Conservation (phyloP, 768 basidiomycete species). For the Lentinula aciculospora region DNA sequence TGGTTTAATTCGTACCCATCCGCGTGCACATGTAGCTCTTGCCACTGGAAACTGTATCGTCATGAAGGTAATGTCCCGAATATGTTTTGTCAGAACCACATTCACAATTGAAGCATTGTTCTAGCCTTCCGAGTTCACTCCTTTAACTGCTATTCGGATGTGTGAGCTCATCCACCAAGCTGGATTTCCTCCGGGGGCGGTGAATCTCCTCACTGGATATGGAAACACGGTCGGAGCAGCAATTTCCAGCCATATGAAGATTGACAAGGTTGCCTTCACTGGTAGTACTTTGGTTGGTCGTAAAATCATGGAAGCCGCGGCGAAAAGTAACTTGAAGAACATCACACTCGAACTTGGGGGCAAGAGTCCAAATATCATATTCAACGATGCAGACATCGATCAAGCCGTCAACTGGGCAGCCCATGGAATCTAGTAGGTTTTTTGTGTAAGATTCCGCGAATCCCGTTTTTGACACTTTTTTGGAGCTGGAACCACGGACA, state of each 20-base stretch:
- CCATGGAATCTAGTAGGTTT: slow-evolving; percentile 64
- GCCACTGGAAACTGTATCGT: slow-evolving; percentile 57
- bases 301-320: slow-evolving; percentile 73
- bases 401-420: slow-evolving; percentile 70
- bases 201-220: slow-evolving; percentile 74
- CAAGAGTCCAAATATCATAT: slow-evolving; percentile 68
- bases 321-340: slow-evolving; percentile 79
- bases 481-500: slow-evolving; percentile 62
- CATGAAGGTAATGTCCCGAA: slow-evolving; percentile 20
- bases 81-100: neutral
- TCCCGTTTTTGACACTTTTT: neutral
- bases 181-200: slow-evolving; percentile 54
- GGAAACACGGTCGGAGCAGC: slow-evolving; percentile 67
- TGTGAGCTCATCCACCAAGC: slow-evolving; percentile 44
- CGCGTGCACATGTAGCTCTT: slow-evolving; percentile 43
- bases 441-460: neutral
- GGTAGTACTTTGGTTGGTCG: slow-evolving; percentile 79
- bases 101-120: neutral
- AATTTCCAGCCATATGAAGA: slow-evolving; percentile 59
- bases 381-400: slow-evolving; percentile 68
- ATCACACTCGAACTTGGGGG: slow-evolving; percentile 85
- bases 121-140: slow-evolving; percentile 56
- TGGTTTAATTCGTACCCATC: slow-evolving; percentile 36
- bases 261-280: slow-evolving; percentile 84
- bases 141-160: slow-evolving; percentile 43